Conservation (phyloP, 768 basidiomycete genomes). For the Lentinula detonsa region DNA sequence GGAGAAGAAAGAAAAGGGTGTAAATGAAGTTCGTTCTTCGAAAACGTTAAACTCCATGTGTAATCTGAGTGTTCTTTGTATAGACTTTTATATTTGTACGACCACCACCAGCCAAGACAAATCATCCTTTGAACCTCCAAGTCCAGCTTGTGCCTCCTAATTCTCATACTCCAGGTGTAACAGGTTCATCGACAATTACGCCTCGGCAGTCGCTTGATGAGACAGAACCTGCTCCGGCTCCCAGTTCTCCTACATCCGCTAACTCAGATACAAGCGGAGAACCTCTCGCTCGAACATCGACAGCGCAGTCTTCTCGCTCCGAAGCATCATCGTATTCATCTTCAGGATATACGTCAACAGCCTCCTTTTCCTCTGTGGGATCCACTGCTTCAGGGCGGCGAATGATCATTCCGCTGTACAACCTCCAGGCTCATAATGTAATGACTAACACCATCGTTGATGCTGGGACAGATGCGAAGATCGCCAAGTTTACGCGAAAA, state of each 20-base stretch:
- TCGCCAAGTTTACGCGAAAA: conserved; percentile 68
- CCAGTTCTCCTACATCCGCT: conserved; percentile 5
- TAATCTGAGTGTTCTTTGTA: neutral
- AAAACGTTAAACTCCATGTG: neutral
- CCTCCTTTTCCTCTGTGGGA: conserved; percentile 30
- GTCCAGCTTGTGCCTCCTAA: conserved; percentile 83
- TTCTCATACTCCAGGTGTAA: conserved; percentile 34
- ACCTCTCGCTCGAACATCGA: neutral
- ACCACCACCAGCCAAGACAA: conserved; percentile 80
- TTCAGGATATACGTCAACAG: conserved; percentile 49
- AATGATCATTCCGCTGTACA: conserved; percentile 81
- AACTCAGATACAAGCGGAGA: conserved; percentile 6
- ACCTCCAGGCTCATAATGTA: conserved; percentile 83
- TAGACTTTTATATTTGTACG: conserved; percentile 91
- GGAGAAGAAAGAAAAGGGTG: conserved; percentile 9
- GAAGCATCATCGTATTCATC: conserved; percentile 33
- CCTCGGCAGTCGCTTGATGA: conserved; percentile 22
- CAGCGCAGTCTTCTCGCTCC: conserved; percentile 22
- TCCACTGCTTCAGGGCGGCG: conserved; percentile 48
- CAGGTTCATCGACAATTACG: conserved; percentile 26
- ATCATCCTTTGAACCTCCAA: conserved; percentile 86
- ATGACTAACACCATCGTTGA: conserved; percentile 83
- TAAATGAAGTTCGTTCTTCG: conserved; percentile 6
- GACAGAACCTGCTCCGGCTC: conserved; percentile 30
- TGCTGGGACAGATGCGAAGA: conserved; percentile 83